Evolutionary conservation across 2,329 filamentous ascomycete species (phyloP), one percentile per base, ranked within the genome.

Genomic region (Botrytis sinoallii): DNA sequence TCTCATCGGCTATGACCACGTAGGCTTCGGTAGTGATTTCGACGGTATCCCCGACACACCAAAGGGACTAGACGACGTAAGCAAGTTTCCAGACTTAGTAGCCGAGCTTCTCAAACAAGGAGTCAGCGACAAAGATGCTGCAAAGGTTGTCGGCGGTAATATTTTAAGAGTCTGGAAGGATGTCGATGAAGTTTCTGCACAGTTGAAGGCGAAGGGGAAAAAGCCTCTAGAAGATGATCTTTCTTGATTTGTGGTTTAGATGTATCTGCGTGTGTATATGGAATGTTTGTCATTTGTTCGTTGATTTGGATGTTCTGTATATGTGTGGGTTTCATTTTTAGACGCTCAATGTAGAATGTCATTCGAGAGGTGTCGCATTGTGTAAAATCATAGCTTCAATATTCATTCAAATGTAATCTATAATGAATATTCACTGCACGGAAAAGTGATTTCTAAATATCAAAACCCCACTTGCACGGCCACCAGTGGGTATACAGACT

Each of bases 21-120:
- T 98, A 25, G 95, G 95, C 0, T 83, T 98, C 29, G 95, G 95
- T 0, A 94, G 92, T 70, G 95, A 98, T 81, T 98, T 95, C 81
- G 95, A 98, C 81, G 95, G 89, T 14, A 95, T 95, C 73, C 80
- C 81, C 1, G 81, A 78, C 1, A 90, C 90, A 7, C 94, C 95
- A 0, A 81, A 84, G 71, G 95, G 95, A 0, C 83, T 98, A 66
- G 93, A 96, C 55, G 94, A 97, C 81, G 94, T 97, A 10, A 90
- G 91, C 67, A 93, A 93, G 80, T 97, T 92, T 79, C 95, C 94
- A 0, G 88, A 91, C 73, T 83, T 98, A 63, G 88, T 98, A 14
- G 90, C 89, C 5, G 92, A 94, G 82, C 83, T 98, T 74, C 83
- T 97, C 76, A 85, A 85, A 67, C 87, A 91, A 59, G 94, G 93